These are phyloP conservation scores for Trifolium dubium DNA, from an alignment of 306 rosid species.

Conservation along the genomic window DNA sequence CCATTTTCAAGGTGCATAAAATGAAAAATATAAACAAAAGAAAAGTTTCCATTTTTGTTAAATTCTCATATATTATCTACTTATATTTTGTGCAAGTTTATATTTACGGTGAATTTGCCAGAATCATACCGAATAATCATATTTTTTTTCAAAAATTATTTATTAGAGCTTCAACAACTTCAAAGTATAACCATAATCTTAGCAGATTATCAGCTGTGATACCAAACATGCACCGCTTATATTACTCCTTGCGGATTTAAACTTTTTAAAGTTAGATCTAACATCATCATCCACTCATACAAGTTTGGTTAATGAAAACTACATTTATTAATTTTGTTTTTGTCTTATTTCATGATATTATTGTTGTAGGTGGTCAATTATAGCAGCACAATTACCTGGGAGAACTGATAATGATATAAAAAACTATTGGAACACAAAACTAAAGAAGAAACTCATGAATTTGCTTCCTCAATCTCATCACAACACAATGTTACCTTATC, in stretches of 20 bases:
- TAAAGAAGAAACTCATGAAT: constrained; percentile 82
- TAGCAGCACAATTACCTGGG: constrained; percentile 89
- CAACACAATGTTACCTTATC: constrained; percentile 41
- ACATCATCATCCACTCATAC: constrained; percentile 34
- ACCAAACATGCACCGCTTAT: neutral
- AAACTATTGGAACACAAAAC: constrained; percentile 97
- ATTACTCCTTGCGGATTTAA: constrained; percentile 37
- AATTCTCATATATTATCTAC: neutral
- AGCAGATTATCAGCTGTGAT: too few species aligned
- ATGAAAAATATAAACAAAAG: too few species aligned
- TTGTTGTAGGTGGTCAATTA: constrained; percentile 81
- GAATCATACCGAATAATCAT: too few species aligned
- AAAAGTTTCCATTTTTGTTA: neutral
- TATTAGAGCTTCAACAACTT: too few species aligned
- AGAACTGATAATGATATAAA: constrained; percentile 95
- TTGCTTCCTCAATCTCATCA: constrained; percentile 52
- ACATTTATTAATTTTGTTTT: neutral
- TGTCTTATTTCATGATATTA: neutral
- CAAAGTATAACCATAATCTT: too few species aligned
- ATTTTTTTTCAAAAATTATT: too few species aligned
- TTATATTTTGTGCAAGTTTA: neutral
- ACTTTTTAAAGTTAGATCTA: constrained; percentile 56
- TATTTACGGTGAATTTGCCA: too few species aligned
- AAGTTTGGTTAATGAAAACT: constrained; percentile 22
- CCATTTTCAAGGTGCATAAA: neutral